These are phyloP conservation scores for Trametes punicea DNA, from an alignment of 768 basidiomycete species.

Conservation along the genomic window DNA sequence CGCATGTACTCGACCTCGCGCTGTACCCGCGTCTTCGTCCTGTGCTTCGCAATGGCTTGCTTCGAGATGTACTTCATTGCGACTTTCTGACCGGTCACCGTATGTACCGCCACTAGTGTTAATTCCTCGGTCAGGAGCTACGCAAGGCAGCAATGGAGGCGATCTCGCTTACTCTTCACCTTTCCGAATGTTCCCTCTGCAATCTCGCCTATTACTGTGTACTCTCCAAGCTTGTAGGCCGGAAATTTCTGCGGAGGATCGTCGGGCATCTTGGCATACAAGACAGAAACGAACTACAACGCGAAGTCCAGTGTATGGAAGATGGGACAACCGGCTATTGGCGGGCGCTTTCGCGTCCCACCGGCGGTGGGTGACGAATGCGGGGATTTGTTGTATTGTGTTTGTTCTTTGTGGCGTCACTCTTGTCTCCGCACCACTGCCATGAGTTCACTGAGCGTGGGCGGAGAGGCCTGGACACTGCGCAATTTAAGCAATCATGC, in stretches of 20 bases:
- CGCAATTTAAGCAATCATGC: neutral
- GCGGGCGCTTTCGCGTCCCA: neutral
- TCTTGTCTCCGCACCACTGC: neutral
- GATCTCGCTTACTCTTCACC: slow-evolving; percentile 82
- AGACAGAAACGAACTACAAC: neutral
- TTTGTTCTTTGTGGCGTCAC: slow-evolving; percentile 12
- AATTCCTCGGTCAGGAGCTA: slow-evolving; percentile 4
- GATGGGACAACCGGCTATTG: neutral
- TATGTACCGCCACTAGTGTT: slow-evolving; percentile 84
- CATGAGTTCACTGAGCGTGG: neutral
- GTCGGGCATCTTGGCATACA: slow-evolving; percentile 25
- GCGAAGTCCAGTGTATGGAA: neutral
- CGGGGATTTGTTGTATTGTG: slow-evolving; percentile 10
- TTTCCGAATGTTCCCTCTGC: slow-evolving; percentile 98
- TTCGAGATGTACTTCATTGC: slow-evolving; percentile 98
- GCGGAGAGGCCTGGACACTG: neutral
- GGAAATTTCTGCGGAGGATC: slow-evolving; percentile 38
- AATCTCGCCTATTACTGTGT: slow-evolving; percentile 81
- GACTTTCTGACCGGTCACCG: slow-evolving; percentile 91
- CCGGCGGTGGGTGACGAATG: slow-evolving; percentile 7
- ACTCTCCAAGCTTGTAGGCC: slow-evolving; percentile 83
- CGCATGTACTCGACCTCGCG: slow-evolving; percentile 98
- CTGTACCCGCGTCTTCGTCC: slow-evolving; percentile 88
- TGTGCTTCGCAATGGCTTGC: slow-evolving; percentile 86
- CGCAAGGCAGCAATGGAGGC: neutral